phyloP scores from a whole-genome alignment of 1,284 basidiomycete genomes.

The Trichosporon ovoides region DNA sequence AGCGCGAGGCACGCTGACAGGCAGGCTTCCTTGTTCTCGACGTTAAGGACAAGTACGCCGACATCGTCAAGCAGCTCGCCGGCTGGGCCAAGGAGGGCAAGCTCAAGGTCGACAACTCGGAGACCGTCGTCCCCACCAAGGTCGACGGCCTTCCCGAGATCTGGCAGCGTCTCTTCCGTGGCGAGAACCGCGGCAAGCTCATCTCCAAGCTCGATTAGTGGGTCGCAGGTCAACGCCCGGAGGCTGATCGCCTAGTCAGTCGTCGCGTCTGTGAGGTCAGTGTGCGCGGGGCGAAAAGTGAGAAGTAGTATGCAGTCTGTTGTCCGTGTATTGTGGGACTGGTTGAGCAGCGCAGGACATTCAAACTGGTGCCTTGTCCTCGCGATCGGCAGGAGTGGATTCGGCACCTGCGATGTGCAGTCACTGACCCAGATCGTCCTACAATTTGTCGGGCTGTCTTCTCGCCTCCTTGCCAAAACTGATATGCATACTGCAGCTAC shows the following conservation, averaged over 20 bases:
- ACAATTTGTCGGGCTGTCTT: too few relatives aligned
- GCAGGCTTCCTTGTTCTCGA: slow-evolving; percentile 48
- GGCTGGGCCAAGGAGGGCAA: slow-evolving; percentile 36
- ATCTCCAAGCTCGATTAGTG: slow-evolving; percentile 33
- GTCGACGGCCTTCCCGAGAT: slow-evolving; percentile 41
- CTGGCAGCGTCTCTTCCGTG: slow-evolving; percentile 38
- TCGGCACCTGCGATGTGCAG: too few relatives aligned
- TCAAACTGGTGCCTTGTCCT: too few relatives aligned
- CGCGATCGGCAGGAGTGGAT: too few relatives aligned
- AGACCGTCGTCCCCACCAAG: slow-evolving; percentile 37
- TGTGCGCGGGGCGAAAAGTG: too few relatives aligned
- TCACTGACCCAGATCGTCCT: too few relatives aligned
- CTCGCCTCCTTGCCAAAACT: too few relatives aligned
- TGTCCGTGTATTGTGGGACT: too few relatives aligned
- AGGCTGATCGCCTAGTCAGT: neutral
- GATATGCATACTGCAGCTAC: too few relatives aligned
- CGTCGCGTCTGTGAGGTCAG: too few relatives aligned
- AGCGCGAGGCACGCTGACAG: neutral
- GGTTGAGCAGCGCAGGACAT: too few relatives aligned
- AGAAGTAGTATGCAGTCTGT: too few relatives aligned
- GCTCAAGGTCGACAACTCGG: slow-evolving; percentile 30
- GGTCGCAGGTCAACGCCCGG: neutral
- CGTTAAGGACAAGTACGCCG: slow-evolving; percentile 22
- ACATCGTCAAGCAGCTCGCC: slow-evolving; percentile 25
- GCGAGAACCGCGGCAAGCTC: slow-evolving; percentile 42